Base-by-base conservation (phyloP, 495 filamentous ascomycete species). In the Cercophora scortea region DNA sequence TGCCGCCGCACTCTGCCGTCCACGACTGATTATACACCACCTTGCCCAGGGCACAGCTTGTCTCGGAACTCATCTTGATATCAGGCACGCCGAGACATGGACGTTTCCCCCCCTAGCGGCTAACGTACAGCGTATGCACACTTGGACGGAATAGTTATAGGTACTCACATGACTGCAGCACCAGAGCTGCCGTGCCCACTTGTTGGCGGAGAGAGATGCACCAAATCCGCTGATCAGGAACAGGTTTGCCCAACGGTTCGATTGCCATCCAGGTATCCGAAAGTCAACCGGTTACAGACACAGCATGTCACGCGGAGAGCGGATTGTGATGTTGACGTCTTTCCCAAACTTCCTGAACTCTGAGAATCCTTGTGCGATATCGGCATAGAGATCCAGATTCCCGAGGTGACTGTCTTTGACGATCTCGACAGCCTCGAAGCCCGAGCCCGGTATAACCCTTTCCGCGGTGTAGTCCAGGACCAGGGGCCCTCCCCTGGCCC, bases 211-310 rank as follows among this genome's bases (percentile, higher is more conserved):
- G 42, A 56, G 53, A 25, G 25, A 25, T 25, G 53, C 16, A 56
- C 53, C 19, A 18, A 32, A 42, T 42, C 25, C 42, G 53, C 35
- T 51, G 47, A 56, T 56, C 53, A 51, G 53, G 48, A 56, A 56
- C 51, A 35, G 25, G 45, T 32, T 50, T 25, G 25, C 19, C 17
- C 1, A 32, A 32, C 43, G 5, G 17, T 32, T 18, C 32, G 49
- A 45, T 50, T 35, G 9, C 36, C 13, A 15, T 32, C 48, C 39
- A 39, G 36, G 34, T 9, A 32, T 16, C 49, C 40, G 16, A 49
- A 45, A 33, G 47, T 19, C 25, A 12, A 35, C 11, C 16, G 12
- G 36, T 13, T n/a, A n/a, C n/a, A n/a, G n/a, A n/a, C n/a, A 38
- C 19, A n/a, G 25, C 9, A n/a, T 36, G 35, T 45, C 50, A 52